phyloP scores from a whole-genome alignment of 2,329 filamentous ascomycete species.

The Colletotrichum acutatum region DNA sequence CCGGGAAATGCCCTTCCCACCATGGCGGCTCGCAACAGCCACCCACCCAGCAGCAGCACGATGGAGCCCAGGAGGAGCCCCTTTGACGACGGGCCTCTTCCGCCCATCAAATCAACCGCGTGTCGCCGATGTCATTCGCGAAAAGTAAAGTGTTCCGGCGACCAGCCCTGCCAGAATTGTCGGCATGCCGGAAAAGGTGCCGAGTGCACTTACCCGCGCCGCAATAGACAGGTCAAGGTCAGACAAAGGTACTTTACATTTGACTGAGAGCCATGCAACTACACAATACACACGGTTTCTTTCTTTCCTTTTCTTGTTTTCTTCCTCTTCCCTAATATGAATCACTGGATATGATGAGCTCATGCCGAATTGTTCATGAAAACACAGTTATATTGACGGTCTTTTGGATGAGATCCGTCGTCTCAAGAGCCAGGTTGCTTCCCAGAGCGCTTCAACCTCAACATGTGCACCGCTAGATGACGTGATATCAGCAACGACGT shows the following conservation, averaged over 20 bases:
- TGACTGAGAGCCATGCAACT: neutral
- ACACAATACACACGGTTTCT: neutral
- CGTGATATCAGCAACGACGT: neutral
- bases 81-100: conserved; percentile 30
- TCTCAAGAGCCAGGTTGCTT: conserved; percentile 39
- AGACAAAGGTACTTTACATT: conserved; percentile 42
- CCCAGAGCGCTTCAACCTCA: neutral
- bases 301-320: neutral
- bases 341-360: neutral
- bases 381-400: conserved; percentile 46
- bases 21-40: conserved; percentile 30
- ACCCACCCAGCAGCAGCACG: conserved; percentile 13
- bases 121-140: conserved; percentile 46
- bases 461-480: neutral
- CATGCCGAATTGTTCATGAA: neutral
- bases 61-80: conserved; percentile 22
- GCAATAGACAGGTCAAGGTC: conserved; percentile 47
- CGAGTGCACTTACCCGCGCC: conserved; percentile 47
- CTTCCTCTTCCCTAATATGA: neutral
- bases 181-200: conserved; percentile 42
- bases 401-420: conserved; percentile 47
- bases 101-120: conserved; percentile 37
- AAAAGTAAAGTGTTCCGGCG: conserved; percentile 49
- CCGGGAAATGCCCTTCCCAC: conserved; percentile 7
- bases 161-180: conserved; percentile 46